These are phyloP conservation scores for Aulographum hederae DNA, from an alignment of 2,329 filamentous ascomycete species.

Conservation along the genomic window DNA sequence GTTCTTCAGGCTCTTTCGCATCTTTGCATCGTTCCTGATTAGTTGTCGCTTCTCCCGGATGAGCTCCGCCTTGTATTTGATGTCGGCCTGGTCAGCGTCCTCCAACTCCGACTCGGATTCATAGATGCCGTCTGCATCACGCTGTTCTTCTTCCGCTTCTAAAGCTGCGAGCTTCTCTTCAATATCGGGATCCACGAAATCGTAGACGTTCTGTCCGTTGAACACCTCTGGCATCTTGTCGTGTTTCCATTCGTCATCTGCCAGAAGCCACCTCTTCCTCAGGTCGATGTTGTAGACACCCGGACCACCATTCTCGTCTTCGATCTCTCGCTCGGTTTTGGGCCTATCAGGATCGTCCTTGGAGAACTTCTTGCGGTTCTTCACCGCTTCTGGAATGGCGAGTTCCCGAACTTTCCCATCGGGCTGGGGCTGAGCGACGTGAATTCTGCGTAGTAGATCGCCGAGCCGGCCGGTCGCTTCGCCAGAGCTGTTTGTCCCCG, in stretches of 20 bases:
- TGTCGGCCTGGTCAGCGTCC: constrained; percentile 74
- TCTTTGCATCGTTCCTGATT: constrained; percentile 84
- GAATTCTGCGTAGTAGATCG: constrained; percentile 83
- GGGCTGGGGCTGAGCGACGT: constrained; percentile 90
- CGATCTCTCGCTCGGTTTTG: constrained; percentile 66
- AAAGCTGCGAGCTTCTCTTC: constrained; percentile 79
- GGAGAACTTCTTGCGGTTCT: constrained; percentile 73
- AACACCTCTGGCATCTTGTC: constrained; percentile 90
- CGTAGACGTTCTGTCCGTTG: constrained; percentile 92
- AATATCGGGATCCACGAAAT: constrained; percentile 94
- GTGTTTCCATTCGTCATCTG: constrained; percentile 83
- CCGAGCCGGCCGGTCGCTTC: constrained; percentile 67
- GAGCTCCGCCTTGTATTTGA: constrained; percentile 77
- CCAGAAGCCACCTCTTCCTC: constrained; percentile 70
- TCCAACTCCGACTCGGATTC: constrained; percentile 49
- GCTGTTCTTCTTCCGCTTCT: constrained; percentile 86
- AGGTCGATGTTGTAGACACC: constrained; percentile 94
- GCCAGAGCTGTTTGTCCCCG: constrained; percentile 58
- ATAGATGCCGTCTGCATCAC: constrained; percentile 86
- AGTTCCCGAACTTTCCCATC: constrained; percentile 61
- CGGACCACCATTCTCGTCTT: constrained; percentile 82
- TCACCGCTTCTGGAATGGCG: constrained; percentile 74
- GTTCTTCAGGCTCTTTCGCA: constrained; percentile 97
- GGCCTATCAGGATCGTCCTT: constrained; percentile 73
- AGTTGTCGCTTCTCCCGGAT: constrained; percentile 89